Evolutionary conservation across 352 stramenopile genomes (phyloP), one percentile per base, ranked within the genome.

Genomic region (Peronosclerospora sorghi): DNA sequence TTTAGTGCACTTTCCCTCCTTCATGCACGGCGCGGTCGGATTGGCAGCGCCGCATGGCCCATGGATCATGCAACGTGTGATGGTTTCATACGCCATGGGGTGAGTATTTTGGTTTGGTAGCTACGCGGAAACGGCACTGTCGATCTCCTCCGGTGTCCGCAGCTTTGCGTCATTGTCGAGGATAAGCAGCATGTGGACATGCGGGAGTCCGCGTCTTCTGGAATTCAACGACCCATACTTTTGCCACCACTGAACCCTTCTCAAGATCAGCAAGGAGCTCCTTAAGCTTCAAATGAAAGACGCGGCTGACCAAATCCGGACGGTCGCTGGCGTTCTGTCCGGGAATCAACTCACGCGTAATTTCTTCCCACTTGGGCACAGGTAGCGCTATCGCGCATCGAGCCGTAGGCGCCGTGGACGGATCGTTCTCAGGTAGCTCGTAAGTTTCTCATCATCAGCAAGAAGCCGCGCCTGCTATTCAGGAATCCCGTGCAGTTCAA

Each of bases 331-430:
- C 21, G 3, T 3, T 26, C 21, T 26, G 21, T 3, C 21, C 21
- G 3, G 3, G 4, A 26, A 26, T 7, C 4, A 26, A 6, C 21
- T 26, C 21, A 26, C 6, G 4, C 21, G 21, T 7, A 26, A 26
- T 26, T 26, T 26, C 21, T 6, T 3, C 4, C 21, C 21, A 26
- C 6, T 26, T 26, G 21, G 21, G 21, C 58, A 97, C 90, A 38
- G 95, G 95, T 54, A 97, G 83, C 41, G 90, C 92, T 24, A 96
- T 98, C 49, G 95, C 93, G 13, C 94, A 98, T 62, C 88, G 84
- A 36, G 94, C 76, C 21, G 81, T 91, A 14, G 74, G 76, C 27
- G 79, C 78, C 41, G 79, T 84, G 20, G 75, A 68, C 12, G 62
- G 64, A 48, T 86, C 75, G 56, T 70, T 94, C 48, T 62, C 64